Evolutionary conservation across 257 asterid genomes (phyloP).

Genomic region (Verbena officinalis): DNA sequence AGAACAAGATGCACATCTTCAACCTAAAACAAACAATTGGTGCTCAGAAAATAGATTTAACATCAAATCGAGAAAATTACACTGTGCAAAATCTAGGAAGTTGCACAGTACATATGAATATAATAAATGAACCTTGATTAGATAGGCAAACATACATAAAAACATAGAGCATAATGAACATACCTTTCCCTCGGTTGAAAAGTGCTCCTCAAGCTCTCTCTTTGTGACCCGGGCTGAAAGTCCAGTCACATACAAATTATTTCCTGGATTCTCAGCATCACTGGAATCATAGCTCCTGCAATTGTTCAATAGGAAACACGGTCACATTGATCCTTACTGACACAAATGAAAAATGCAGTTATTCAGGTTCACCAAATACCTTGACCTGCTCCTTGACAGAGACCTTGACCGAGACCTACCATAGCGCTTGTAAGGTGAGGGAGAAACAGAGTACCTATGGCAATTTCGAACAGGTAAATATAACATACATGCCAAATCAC

Average conservation of each 20-base stretch:
- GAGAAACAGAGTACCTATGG: conserved; percentile 62
- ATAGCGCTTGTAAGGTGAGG: conserved; percentile 50
- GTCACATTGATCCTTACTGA: background rate
- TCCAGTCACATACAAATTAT: conserved; percentile 91
- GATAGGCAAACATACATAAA: background rate
- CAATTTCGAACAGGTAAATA: background rate
- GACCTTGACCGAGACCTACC: conserved; percentile 65
- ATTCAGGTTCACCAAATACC: conserved; percentile 42
- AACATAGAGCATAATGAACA: background rate
- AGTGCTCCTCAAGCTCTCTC: conserved; percentile 77
- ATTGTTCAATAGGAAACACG: background rate
- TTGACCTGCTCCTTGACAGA: conserved; percentile 68
- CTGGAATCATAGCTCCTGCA: conserved; percentile 63
- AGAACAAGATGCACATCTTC: conserved; percentile 79
- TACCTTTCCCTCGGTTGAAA: conserved; percentile 84
- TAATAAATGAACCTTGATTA: background rate
- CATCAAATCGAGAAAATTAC: background rate
- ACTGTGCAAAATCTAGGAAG: background rate
- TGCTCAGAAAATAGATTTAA: background rate
- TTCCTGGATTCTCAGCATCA: conserved; percentile 92
- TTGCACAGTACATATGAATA: background rate
- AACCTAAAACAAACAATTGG: conserved; percentile 42
- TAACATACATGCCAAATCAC: background rate
- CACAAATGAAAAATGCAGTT: too few relatives aligned
- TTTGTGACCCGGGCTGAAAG: conserved; percentile 69